These are phyloP conservation scores for Exophiala oligosperma DNA, from an alignment of 2,329 filamentous ascomycete species.

Conservation along the genomic window DNA sequence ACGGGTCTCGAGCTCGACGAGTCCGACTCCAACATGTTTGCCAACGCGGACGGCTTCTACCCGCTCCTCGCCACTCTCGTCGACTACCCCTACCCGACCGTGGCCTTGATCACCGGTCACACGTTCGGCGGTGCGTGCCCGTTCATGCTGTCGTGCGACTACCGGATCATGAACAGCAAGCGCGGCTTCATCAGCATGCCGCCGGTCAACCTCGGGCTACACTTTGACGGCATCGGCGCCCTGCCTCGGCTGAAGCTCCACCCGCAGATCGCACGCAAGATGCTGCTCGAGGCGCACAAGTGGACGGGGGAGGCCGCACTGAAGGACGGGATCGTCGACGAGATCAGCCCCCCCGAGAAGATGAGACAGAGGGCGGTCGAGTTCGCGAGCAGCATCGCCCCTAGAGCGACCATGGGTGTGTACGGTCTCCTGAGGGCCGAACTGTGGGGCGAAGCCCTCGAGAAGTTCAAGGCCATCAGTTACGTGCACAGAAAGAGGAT, in stretches of 20 bases:
- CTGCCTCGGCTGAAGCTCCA: constrained; percentile 54
- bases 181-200: constrained; percentile 53
- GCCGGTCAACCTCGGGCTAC: constrained; percentile 55
- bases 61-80: constrained; percentile 53
- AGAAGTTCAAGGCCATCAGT: constrained; percentile 53
- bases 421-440: constrained; percentile 55
- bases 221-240: constrained; percentile 57
- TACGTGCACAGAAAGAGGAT: constrained; percentile 53
- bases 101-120: constrained; percentile 50
- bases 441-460: constrained; percentile 55
- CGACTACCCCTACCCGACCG: constrained; percentile 51
- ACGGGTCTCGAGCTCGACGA: constrained; percentile 52
- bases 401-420: constrained; percentile 43
- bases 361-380: constrained; percentile 51
- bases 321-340: constrained; percentile 56
- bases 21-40: constrained; percentile 50
- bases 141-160: constrained; percentile 50
- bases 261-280: constrained; percentile 54
- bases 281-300: constrained; percentile 56
- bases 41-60: constrained; percentile 59
- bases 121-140: constrained; percentile 52
- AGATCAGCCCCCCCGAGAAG: constrained; percentile 47
- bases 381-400: constrained; percentile 44
- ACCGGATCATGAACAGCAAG: constrained; percentile 48
- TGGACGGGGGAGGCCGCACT: constrained; percentile 56